Conservation (phyloP, 2,329 filamentous ascomycete species). For the Alternaria sp. region DNA sequence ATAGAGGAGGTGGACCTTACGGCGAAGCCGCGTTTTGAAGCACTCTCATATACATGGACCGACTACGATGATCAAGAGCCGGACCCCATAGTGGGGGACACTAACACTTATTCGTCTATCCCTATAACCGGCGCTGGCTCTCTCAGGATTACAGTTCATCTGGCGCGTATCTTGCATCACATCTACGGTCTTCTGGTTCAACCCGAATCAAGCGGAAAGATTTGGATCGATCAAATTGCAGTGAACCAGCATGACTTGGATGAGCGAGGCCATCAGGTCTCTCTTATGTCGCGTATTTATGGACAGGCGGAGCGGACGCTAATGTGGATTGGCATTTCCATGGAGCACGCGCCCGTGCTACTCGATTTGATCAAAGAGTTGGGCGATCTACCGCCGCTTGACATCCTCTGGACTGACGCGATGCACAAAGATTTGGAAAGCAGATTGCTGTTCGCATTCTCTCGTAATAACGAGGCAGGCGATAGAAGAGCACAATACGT, state of each 20-base stretch:
- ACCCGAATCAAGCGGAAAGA: not conserved
- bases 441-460: not conserved
- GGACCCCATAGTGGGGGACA: not conserved
- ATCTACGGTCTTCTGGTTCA: not conserved
- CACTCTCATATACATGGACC: not conserved
- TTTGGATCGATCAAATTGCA: slow-evolving; percentile 1
- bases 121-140: not conserved
- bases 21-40: not conserved
- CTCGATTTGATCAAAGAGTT: not conserved
- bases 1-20: not conserved
- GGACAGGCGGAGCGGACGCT: not conserved
- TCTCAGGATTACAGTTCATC: not conserved
- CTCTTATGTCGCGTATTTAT: not conserved
- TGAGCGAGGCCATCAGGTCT: not conserved
- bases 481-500: not conserved
- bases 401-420: not conserved
- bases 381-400: not conserved
- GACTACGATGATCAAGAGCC: not conserved
- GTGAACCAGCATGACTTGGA: not conserved
- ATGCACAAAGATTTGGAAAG: not conserved
- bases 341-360: not conserved
- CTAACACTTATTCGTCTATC: not conserved
- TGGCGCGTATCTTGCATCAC: not conserved
- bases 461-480: not conserved
- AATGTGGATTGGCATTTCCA: not conserved